Percentiles rank a stretch among this genome's conserved stretches.
phyloP scores from a whole-genome alignment of 495 filamentous ascomycete genomes.

The Pyrenula aspistea region DNA sequence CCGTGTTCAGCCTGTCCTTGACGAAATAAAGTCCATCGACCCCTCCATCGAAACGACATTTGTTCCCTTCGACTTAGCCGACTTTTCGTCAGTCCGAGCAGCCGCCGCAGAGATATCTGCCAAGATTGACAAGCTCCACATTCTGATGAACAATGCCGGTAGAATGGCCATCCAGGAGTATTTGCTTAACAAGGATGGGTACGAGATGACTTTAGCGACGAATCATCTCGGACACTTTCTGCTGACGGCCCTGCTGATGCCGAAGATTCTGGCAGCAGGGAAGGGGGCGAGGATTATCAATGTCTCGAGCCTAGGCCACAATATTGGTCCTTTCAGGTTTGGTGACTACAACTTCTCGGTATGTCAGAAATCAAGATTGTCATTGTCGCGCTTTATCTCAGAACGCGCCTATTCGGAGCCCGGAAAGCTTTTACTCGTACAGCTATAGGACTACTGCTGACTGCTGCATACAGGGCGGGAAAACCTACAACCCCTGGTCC shows the following conservation, averaged over 20 bases:
- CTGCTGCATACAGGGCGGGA: conserved; percentile 25
- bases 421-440: too few relatives aligned
- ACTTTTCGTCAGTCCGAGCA: conserved; percentile 27
- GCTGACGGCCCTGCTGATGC: conserved; percentile 34
- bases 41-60: conserved; percentile 22
- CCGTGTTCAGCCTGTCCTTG: conserved; percentile 24
- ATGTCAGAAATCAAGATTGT: conserved; percentile 5
- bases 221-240: conserved; percentile 51
- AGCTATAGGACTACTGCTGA: conserved; percentile 24
- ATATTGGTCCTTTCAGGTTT: conserved; percentile 20
- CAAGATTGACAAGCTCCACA: conserved; percentile 43
- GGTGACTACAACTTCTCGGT: conserved; percentile 31
- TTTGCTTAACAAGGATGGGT: conserved; percentile 19
- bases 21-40: conserved; percentile 16
- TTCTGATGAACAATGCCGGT: conserved; percentile 54
- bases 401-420: too few relatives aligned
- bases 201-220: conserved; percentile 46
- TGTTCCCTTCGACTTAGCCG: conserved; percentile 29
- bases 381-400: too few relatives aligned
- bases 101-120: conserved; percentile 33
- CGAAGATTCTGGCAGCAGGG: conserved; percentile 25
- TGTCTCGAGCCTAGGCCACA: conserved; percentile 28
- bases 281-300: conserved; percentile 31
- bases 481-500: conserved; percentile 36
- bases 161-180: conserved; percentile 42